These are phyloP conservation scores for Lactarius pseudohatsudake DNA, from an alignment of 768 basidiomycete species.

Conservation along the genomic window DNA sequence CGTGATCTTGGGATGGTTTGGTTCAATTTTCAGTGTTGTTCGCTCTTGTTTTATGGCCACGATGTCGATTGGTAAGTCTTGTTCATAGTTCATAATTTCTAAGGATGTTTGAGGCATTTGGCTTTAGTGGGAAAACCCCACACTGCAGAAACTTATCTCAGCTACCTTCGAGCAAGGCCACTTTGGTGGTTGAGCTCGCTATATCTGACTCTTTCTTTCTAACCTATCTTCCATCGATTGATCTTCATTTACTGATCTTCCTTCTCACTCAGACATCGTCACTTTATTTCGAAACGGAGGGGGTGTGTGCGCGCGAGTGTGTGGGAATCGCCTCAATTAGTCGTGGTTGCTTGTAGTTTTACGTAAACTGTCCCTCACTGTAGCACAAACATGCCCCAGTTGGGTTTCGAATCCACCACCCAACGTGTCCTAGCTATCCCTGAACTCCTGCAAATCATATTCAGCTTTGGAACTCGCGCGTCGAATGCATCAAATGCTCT, in stretches of 20 bases:
- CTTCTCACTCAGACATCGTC: background rate
- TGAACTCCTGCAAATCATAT: conserved; percentile 26
- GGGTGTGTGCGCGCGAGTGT: background rate
- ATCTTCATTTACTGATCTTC: conserved; percentile 9
- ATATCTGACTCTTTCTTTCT: conserved; percentile 40
- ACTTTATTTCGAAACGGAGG: background rate
- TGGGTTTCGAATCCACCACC: conserved; percentile 26
- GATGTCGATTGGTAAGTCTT: conserved; percentile 33
- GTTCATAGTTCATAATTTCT: conserved; percentile 18
- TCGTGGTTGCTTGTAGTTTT: background rate
- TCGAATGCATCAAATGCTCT: conserved; percentile 23
- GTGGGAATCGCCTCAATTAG: background rate
- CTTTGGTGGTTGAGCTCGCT: conserved; percentile 48
- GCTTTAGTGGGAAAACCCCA: conserved; percentile 72
- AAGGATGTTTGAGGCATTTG: conserved; percentile 94
- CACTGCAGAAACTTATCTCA: conserved; percentile 86
- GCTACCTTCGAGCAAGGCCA: conserved; percentile 75
- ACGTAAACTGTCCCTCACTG: background rate
- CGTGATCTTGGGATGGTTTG: background rate
- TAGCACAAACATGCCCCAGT: background rate
- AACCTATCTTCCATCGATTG: background rate
- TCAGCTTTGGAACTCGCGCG: conserved; percentile 19
- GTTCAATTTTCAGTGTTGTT: background rate
- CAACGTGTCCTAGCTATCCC: conserved; percentile 27
- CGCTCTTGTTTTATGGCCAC: background rate